Evolutionary conservation across 2,329 filamentous ascomycete species (phyloP).

Genomic region (Alternaria metachromatica): DNA sequence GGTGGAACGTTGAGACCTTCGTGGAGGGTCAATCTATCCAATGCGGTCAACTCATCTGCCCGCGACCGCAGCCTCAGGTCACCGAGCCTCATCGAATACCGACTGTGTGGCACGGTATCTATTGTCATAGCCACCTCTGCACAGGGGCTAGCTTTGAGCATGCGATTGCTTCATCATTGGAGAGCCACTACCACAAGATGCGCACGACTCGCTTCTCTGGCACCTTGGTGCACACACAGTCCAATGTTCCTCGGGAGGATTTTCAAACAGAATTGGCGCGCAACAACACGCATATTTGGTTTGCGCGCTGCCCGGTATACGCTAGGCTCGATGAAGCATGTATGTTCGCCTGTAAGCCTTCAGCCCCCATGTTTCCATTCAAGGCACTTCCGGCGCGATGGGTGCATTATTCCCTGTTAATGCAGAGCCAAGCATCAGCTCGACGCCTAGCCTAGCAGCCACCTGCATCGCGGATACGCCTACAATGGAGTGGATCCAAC

Average conservation of each 20-base stretch:
- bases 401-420: constrained; percentile 39
- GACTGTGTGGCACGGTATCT: constrained; percentile 14
- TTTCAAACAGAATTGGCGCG: constrained; percentile 10
- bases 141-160: neutral
- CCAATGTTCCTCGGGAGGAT: neutral
- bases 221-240: neutral
- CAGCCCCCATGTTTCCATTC: constrained; percentile 36
- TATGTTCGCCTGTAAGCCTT: constrained; percentile 40
- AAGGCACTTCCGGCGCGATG: constrained; percentile 32
- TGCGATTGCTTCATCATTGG: neutral
- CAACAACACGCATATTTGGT: constrained; percentile 28
- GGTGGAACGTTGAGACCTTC: constrained; percentile 19
- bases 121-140: neutral
- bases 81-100: constrained; percentile 21
- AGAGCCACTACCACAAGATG: neutral
- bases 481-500: constrained; percentile 26
- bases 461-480: constrained; percentile 33
- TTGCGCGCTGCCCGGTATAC: constrained; percentile 24
- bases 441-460: constrained; percentile 35
- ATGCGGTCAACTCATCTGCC: constrained; percentile 25
- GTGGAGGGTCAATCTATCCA: constrained; percentile 28
- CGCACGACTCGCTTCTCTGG: neutral
- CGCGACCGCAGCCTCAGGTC: constrained; percentile 22
- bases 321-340: constrained; percentile 34
- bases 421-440: constrained; percentile 40